These are phyloP conservation scores for Artomyces pyxidatus DNA, from an alignment of 768 basidiomycete genomes.

Conservation along the genomic window DNA sequence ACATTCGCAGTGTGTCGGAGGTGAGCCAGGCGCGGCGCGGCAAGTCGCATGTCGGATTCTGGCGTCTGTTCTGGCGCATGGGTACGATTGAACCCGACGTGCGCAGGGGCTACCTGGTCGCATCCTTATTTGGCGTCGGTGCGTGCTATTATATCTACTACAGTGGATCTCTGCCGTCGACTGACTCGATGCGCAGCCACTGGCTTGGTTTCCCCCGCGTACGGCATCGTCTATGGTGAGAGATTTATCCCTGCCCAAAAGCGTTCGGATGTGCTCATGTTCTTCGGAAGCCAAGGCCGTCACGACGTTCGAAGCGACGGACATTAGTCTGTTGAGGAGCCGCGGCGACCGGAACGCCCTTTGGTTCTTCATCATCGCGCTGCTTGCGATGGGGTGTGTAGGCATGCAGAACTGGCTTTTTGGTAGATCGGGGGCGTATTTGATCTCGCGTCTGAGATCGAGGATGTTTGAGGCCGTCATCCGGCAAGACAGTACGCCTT, in stretches of 20 bases:
- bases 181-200: constrained; percentile 18
- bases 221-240: constrained; percentile 57
- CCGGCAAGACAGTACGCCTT: constrained; percentile 83
- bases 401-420: constrained; percentile 62
- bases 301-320: too few relatives aligned
- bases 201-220: constrained; percentile 64
- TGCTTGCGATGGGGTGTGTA: constrained; percentile 51
- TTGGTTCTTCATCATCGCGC: constrained; percentile 67
- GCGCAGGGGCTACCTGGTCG: constrained; percentile 50
- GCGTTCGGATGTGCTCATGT: constrained; percentile 30
- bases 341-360: too few relatives aligned
- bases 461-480: constrained; percentile 70
- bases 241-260: constrained; percentile 48
- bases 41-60: constrained; percentile 30
- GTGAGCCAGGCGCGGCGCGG: constrained; percentile 26
- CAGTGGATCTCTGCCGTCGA: neutral
- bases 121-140: constrained; percentile 37
- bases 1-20: constrained; percentile 52
- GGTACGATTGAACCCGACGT: constrained; percentile 50
- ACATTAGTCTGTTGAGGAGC: too few relatives aligned
- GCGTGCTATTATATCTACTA: neutral
- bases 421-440: constrained; percentile 48
- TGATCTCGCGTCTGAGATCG: constrained; percentile 61
- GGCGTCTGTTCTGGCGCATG: constrained; percentile 61
- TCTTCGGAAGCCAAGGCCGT: constrained; percentile 52